Evolutionary conservation across 177 flowering plant genomes (phyloP).

Genomic region (Vitis hybrid): DNA sequence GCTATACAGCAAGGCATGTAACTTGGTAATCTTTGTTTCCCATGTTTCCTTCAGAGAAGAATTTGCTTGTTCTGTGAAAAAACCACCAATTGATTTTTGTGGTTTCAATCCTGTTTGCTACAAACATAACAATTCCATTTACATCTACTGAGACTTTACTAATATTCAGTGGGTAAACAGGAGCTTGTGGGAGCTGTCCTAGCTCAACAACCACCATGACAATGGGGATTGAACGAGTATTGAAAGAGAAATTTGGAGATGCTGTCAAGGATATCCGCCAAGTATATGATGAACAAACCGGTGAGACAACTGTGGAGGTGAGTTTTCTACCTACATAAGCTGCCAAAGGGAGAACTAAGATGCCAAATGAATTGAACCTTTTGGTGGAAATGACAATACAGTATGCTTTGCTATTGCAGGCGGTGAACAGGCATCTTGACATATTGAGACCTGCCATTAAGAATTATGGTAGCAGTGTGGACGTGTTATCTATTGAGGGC

Average conservation of each 20-base stretch:
- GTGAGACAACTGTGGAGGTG: constrained; percentile 72
- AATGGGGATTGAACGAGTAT: constrained; percentile 91
- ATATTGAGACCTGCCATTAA: constrained; percentile 86
- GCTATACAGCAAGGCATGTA: no score
- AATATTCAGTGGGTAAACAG: constrained; percentile 31
- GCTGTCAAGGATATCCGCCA: constrained; percentile 78
- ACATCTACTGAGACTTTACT: not conserved
- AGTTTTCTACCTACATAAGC: constrained; percentile 2
- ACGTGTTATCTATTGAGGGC: constrained; percentile 69
- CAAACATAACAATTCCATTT: no score
- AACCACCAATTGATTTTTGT: no score
- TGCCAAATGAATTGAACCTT: not conserved
- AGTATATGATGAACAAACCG: constrained; percentile 59
- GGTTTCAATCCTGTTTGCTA: no score
- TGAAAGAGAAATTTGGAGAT: constrained; percentile 93
- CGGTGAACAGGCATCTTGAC: constrained; percentile 80
- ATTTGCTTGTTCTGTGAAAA: not conserved
- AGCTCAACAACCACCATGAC: constrained; percentile 98
- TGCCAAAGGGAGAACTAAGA: not conserved
- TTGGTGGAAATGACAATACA: not conserved
- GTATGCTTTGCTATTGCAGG: constrained; percentile 42
- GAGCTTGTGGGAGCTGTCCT: constrained; percentile 94
- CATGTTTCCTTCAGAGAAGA: no score
- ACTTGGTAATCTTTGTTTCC: no score
- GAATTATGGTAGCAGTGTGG: constrained; percentile 88